A percentile compares a stretch with the other conserved stretches of the same genome.
phyloP scores from a whole-genome alignment of 768 basidiomycete species.

The Clitopilus hobsonii region DNA sequence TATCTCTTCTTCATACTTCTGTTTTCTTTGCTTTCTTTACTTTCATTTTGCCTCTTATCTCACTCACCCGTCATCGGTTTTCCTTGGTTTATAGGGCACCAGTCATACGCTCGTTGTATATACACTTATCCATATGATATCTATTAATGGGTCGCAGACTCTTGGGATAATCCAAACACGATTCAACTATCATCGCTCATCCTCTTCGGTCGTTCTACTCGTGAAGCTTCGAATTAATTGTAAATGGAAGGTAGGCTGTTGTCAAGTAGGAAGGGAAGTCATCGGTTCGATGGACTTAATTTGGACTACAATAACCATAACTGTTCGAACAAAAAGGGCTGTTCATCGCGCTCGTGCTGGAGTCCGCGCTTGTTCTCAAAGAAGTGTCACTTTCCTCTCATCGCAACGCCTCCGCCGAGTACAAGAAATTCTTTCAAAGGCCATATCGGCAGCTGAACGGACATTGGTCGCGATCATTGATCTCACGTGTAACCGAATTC shows the following conservation, averaged over 20 bases:
- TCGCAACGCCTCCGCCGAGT: no score
- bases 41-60: background rate
- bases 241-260: no score
- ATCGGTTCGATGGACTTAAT: background rate
- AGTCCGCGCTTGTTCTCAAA: background rate
- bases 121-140: conserved; percentile 1
- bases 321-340: background rate
- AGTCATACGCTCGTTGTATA: background rate
- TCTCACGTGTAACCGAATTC: background rate
- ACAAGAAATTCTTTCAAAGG: no score
- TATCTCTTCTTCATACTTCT: no score
- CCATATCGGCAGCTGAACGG: no score
- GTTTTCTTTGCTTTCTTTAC: background rate
- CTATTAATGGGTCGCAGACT: conserved; percentile 1
- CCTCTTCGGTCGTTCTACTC: no score
- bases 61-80: background rate
- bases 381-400: background rate
- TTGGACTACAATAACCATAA: background rate
- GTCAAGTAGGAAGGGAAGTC: no score
- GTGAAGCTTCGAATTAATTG: no score
- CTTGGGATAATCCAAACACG: no score
- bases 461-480: no score
- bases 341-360: background rate
- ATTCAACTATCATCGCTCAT: no score
- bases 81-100: background rate